Evolutionary conservation across 2,329 filamentous ascomycete genomes (phyloP).

Genomic region (Penicillium thymicola): DNA sequence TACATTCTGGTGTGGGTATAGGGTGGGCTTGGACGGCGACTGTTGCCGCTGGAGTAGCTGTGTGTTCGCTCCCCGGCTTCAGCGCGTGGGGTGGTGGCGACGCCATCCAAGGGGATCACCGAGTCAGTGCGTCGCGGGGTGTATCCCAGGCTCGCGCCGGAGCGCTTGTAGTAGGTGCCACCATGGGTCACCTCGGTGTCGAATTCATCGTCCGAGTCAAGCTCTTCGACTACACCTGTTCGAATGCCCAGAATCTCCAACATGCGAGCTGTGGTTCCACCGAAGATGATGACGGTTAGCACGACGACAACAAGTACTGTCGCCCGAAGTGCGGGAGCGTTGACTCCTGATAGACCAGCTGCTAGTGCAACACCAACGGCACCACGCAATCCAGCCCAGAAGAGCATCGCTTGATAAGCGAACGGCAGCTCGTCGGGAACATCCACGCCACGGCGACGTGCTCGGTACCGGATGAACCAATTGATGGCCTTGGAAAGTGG

Average conservation of each 20-base stretch:
- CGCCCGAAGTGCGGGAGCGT: slow-evolving; percentile 78
- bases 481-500: slow-evolving; percentile 88
- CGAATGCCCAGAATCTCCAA: slow-evolving; percentile 94
- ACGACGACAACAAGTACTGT: slow-evolving; percentile 98
- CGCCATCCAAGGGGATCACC: slow-evolving; percentile 53
- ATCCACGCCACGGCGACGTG: slow-evolving; percentile 70
- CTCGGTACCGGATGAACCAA: slow-evolving; percentile 84
- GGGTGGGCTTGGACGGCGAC: slow-evolving; percentile 50
- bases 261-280: slow-evolving; percentile 95
- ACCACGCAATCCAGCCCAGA: slow-evolving; percentile 93
- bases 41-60: slow-evolving; percentile 59
- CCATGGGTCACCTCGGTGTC: slow-evolving; percentile 79
- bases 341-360: slow-evolving; percentile 77
- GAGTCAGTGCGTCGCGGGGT: slow-evolving; percentile 63
- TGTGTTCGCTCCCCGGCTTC: slow-evolving; percentile 30
- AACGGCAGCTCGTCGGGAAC: slow-evolving; percentile 85
- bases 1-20: slow-evolving; percentile 50
- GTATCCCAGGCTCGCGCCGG: slow-evolving; percentile 73
- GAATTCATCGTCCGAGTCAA: slow-evolving; percentile 97
- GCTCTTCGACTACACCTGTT: slow-evolving; percentile 93
- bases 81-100: slow-evolving; percentile 44
- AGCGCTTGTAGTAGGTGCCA: slow-evolving; percentile 76
- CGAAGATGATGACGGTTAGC: slow-evolving; percentile 97
- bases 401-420: slow-evolving; percentile 99
- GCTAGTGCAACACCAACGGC: slow-evolving; percentile 94